These are phyloP conservation scores for Microcos paniculata DNA, from an alignment of 345 rosid genomes.

Conservation along the genomic window DNA sequence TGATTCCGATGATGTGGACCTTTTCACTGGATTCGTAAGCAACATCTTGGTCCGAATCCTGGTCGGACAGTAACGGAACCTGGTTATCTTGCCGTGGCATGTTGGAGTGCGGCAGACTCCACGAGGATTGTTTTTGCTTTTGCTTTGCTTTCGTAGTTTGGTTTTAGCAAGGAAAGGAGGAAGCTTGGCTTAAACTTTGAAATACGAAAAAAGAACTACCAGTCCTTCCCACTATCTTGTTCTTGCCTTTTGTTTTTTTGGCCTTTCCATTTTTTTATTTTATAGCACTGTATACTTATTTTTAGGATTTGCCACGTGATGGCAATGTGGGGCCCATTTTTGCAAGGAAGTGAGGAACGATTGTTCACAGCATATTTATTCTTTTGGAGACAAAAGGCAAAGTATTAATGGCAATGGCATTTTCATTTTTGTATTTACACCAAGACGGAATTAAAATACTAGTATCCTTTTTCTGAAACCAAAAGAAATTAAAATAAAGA, in stretches of 20 bases:
- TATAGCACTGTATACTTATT: not conserved
- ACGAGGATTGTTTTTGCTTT: not conserved
- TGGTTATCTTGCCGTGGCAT: slow-evolving; percentile 27
- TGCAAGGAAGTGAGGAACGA: not conserved
- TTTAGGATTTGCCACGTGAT: not conserved
- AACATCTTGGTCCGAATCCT: slow-evolving; percentile 29
- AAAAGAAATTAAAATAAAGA: too few relatives aligned
- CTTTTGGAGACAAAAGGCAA: not conserved
- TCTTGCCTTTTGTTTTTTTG: not conserved
- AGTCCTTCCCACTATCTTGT: not conserved
- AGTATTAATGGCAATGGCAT: not conserved
- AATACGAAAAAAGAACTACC: not conserved
- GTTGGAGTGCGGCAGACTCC: not conserved
- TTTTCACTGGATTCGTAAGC: slow-evolving; percentile 80
- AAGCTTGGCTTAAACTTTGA: not conserved
- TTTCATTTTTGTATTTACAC: too few relatives aligned
- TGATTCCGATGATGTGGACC: slow-evolving; percentile 56
- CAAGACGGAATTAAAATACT: too few relatives aligned
- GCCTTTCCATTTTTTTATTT: not conserved
- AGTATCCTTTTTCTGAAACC: too few relatives aligned
- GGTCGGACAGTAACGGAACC: slow-evolving; percentile 35
- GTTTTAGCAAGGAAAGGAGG: not conserved
- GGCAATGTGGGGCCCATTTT: not conserved
- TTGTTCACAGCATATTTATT: not conserved
- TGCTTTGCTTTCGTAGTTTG: not conserved